phyloP scores from a whole-genome alignment of 345 rosid species.

The Acer saccharum region DNA sequence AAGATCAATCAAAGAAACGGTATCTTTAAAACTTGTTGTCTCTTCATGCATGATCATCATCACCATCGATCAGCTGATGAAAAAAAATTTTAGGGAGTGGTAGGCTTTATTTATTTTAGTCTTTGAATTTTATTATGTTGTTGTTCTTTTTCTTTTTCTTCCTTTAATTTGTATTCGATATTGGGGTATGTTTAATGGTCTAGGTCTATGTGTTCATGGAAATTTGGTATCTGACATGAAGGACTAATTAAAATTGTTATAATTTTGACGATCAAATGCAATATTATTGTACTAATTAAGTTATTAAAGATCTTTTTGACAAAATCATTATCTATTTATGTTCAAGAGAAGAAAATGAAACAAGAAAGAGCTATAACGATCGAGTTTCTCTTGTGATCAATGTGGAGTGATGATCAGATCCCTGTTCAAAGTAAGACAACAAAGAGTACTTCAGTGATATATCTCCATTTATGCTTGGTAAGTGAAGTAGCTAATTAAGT shows the following conservation, averaged over 20 bases:
- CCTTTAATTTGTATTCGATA: constrained; percentile 11
- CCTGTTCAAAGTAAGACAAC: constrained; percentile 8
- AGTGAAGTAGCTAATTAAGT: not conserved
- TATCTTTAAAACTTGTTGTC: too few species aligned
- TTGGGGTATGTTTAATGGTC: constrained; percentile 5
- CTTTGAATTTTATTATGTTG: constrained; percentile 21
- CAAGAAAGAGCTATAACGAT: not conserved
- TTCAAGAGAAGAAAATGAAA: not conserved
- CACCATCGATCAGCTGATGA: constrained; percentile 17
- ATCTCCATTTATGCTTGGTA: constrained; percentile 1
- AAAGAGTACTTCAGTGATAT: not conserved
- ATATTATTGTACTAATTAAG: constrained; percentile 22
- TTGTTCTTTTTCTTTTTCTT: not conserved
- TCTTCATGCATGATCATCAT: not conserved
- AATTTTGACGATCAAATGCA: constrained; percentile 11
- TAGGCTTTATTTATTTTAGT: constrained; percentile 23
- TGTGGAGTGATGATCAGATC: not conserved
- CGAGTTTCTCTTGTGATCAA: constrained; percentile 3
- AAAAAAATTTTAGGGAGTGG: constrained; percentile 17
- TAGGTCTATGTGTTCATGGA: constrained; percentile 29
- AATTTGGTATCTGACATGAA: constrained; percentile 27
- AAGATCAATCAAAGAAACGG: too few species aligned
- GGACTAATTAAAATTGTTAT: constrained; percentile 2
- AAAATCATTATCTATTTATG: not conserved
- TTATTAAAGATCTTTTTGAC: not conserved